Evolutionary conservation across 2,329 filamentous ascomycete species (phyloP), one percentile per base, ranked within the genome.

Genomic region (Sclerotinia nivalis): DNA sequence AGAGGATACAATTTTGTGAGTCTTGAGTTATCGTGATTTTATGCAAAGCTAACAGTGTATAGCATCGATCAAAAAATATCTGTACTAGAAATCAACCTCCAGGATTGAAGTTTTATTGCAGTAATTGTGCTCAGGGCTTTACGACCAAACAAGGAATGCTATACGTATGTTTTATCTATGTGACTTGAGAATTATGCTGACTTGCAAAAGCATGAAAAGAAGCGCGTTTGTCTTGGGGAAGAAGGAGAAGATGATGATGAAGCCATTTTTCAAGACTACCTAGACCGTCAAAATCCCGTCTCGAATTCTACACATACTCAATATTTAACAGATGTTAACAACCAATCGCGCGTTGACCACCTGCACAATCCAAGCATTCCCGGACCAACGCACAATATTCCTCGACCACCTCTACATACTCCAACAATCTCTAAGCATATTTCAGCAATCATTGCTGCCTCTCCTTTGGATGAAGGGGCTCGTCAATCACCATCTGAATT

Each of bases 401-500:
- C 69, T 28, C 55, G 64, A 20, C 74, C 74, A 62, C 69, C 71
- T 18, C 70, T 72, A 28, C 66, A 69, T 25, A 72, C 69, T 8
- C 72, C 73, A 58, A 66, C 25, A 3, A 15, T 40, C 43, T 43
- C 64, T 45, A 55, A 70, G 50, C 34, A 71, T 55, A 47, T 62
- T 56, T 20, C 37, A 45, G 34, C 45, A 55, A 56, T 56, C 37
- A 55, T 62, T 43, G 59, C 55, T 54, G 66, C 40, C 15, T 47
- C 68, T 66, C 58, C 69, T 34, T 13, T 37, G 6, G 58, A 68
- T 20, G 45, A 49, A 8, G 31, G 66, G 18, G 69, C 74, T 40
- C 69, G 73, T 10, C 71, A 73, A 40, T 73, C 73, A 13, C 75
- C 75, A 43, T 73, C 69, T 13, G 73, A 77, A 18, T 64, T 78